Conservation (phyloP, 164 flowering plant species). For the Piper betle region DNA sequence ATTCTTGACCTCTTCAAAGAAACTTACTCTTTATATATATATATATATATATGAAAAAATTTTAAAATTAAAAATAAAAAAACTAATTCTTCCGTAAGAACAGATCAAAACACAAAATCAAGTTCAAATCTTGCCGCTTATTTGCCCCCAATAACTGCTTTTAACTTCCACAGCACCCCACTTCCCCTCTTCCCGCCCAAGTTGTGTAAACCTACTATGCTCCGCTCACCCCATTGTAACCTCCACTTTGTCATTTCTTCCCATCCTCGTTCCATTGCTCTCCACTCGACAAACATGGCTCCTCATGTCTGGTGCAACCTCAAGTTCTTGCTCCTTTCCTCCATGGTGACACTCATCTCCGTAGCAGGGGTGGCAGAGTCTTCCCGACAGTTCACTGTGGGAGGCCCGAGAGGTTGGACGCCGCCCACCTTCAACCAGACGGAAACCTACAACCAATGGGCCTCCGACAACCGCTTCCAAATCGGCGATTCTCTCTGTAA, state of each 20-base stretch:
- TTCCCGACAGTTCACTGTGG: constrained; percentile 34
- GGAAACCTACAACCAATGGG: constrained; percentile 40
- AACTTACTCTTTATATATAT: too few species aligned
- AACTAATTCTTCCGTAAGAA: too few species aligned
- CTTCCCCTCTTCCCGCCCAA: not conserved
- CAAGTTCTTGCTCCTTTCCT: constrained; percentile 1
- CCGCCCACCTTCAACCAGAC: constrained; percentile 30
- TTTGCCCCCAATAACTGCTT: not conserved
- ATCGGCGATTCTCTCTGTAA: constrained; percentile 51
- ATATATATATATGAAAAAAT: too few species aligned
- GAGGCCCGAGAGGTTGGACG: constrained; percentile 39
- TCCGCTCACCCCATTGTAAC: not conserved
- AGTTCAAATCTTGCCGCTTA: not conserved
- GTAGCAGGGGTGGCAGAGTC: constrained; percentile 8
- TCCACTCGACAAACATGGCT: constrained; percentile 4
- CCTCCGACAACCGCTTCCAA: constrained; percentile 40
- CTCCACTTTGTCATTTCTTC: not conserved
- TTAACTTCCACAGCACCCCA: not conserved
- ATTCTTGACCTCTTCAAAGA: too few species aligned
- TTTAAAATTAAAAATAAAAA: too few species aligned
- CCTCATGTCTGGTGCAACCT: not conserved
- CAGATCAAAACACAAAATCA: not conserved
- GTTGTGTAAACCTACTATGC: too few species aligned
- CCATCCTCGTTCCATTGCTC: not conserved
- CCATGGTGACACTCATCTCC: constrained; percentile 7